A percentile compares a stretch with the other conserved stretches of the same genome.
These are phyloP conservation scores for Osmanthus fragrans DNA, from an alignment of 257 asterid species.

Conservation along the genomic window DNA sequence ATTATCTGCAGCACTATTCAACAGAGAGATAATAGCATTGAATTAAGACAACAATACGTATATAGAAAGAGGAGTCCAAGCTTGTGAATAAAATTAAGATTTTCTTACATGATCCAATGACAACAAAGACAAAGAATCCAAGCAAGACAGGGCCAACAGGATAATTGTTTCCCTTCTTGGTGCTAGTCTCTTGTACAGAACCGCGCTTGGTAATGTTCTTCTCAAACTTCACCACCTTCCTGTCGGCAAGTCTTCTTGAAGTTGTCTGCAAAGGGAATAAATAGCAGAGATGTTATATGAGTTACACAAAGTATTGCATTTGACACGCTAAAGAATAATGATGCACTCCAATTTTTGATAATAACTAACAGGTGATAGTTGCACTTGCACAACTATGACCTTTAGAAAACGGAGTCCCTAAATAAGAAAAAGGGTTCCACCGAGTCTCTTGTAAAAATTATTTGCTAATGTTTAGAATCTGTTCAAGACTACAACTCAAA, in stretches of 20 bases:
- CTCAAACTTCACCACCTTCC: slow-evolving; percentile 87
- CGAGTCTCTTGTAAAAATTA: not conserved
- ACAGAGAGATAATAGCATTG: too few relatives aligned
- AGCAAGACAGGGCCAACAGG: slow-evolving; percentile 92
- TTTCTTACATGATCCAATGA: slow-evolving; percentile 88
- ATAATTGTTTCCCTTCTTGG: slow-evolving; percentile 75
- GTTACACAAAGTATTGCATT: slow-evolving; percentile 13
- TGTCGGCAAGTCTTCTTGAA: slow-evolving; percentile 80
- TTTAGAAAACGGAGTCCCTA: not conserved
- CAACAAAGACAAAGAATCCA: slow-evolving; percentile 88
- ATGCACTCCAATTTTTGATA: not conserved
- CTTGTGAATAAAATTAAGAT: not conserved
- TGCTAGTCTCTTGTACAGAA: slow-evolving; percentile 63
- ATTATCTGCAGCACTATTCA: too few relatives aligned
- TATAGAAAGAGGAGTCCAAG: too few relatives aligned
- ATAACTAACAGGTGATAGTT: not conserved
- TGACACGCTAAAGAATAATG: not conserved
- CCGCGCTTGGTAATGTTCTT: slow-evolving; percentile 90
- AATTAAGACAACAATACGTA: too few relatives aligned
- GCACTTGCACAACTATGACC: not conserved
- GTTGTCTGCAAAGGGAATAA: slow-evolving; percentile 54
- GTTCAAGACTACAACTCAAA: not conserved
- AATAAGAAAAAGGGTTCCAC: not conserved
- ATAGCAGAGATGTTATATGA: not conserved
- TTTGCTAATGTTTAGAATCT: not conserved